Evolutionary conservation across 148 eudicot species (phyloP).

Genomic region (Arbutus unedo): DNA sequence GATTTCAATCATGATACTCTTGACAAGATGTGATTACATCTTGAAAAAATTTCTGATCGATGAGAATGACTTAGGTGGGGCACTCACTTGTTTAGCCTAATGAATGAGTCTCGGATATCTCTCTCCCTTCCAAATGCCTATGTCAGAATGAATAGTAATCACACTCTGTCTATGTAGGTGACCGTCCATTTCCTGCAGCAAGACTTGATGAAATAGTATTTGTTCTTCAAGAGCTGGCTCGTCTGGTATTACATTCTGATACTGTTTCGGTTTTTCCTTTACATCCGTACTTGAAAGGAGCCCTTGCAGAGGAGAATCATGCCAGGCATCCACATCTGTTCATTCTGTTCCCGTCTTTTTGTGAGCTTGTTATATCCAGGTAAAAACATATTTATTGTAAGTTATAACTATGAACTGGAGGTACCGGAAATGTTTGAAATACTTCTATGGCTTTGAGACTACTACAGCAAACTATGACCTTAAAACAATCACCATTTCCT

Average conservation of each 20-base stretch:
- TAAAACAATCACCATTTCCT: neutral
- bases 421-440: neutral
- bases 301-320: constrained; percentile 33
- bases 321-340: constrained; percentile 62
- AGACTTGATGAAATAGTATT: constrained; percentile 78
- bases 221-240: constrained; percentile 79
- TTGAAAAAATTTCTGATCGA: constrained; percentile 68
- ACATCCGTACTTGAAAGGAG: constrained; percentile 47
- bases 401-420: neutral
- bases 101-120: constrained; percentile 5
- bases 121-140: neutral
- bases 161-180: constrained; percentile 43
- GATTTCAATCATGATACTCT: constrained; percentile 59
- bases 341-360: constrained; percentile 75
- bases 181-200: constrained; percentile 61
- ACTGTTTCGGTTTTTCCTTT: constrained; percentile 67
- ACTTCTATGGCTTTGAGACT: neutral
- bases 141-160: constrained; percentile 9
- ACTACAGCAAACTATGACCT: neutral
- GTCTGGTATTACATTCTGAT: constrained; percentile 61
- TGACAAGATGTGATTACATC: constrained; percentile 84
- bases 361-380: constrained; percentile 95
- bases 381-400: constrained; percentile 23
- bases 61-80: constrained; percentile 72
- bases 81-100: constrained; percentile 6